Base-by-base conservation (phyloP, 2,329 filamentous ascomycete genomes). In the Fusarium papillatum region DNA sequence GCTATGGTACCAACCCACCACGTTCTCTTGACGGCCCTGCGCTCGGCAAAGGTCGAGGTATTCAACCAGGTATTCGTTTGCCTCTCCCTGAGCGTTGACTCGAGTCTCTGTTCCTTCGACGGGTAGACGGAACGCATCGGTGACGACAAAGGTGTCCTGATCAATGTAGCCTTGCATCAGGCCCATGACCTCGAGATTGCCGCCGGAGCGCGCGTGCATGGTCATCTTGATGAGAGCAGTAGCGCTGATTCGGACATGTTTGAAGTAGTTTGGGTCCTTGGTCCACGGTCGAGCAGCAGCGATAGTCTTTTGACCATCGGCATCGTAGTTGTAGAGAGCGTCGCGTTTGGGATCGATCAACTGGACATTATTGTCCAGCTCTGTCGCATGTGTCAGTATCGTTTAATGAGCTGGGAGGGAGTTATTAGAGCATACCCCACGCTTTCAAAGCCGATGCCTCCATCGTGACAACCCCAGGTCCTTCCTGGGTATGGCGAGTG, bases 31-130 rank as follows among this genome's bases (percentile, higher is more conserved):
- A 68, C 96, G 87, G 77, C 83, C 95, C 90, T 87, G 94, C 81
- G 96, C 92, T 70, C 96, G 90, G 78, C 93, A 94, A 5, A 93
- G 87, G 78, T 93, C 89, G 34, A 97, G 89, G 82, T 97, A 98
- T 76, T 94, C 91, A 66, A 98, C 93, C 88, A 98, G 95, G 87
- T 98, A 99, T 87, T 98, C 97, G 86, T 98, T 97, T 66, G 96
- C 97, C 79, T 98, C 96, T 77, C 94, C 93, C 81, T 98, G 95
- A 0, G 97, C 97, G 83, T 99, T 99, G 79, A 99, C 97, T 72
- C 97, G 90, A 4, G 97, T 99, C 86, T 99, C 97, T n/a, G 97
- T 99, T 31, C 97, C 97, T 83, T 99, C 97, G 48, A 99, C 97
- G 0, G 97, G 97, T 46, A 99, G 87, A 24, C 96, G 92, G 85